phyloP scores from a whole-genome alignment of 2,329 filamentous ascomycete genomes.

The Trichoderma semiorbis region DNA sequence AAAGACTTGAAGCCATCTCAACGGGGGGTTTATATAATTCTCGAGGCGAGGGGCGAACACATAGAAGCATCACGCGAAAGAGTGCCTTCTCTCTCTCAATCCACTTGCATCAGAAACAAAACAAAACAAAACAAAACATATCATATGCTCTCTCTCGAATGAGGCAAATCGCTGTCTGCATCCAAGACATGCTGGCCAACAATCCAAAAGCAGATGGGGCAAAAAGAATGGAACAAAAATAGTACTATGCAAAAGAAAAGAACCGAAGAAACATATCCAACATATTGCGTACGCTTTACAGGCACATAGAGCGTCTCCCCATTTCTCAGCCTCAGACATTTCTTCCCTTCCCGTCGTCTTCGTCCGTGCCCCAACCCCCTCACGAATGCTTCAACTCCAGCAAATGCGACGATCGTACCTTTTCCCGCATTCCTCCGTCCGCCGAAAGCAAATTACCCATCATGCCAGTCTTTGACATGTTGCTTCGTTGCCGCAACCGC shows the following conservation, averaged over 20 bases:
- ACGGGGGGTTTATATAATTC: not conserved
- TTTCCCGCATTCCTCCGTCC: not conserved
- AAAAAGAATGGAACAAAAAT: not conserved
- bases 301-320: not conserved
- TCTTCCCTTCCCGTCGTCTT: not conserved
- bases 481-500: not conserved
- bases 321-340: not conserved
- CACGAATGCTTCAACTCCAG: not conserved
- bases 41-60: not conserved
- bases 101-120: not conserved
- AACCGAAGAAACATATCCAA: not conserved
- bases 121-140: not conserved
- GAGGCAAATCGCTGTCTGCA: not conserved
- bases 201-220: not conserved
- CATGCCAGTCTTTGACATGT: not conserved
- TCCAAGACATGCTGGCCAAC: not conserved
- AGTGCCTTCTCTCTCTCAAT: not conserved
- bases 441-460: conserved; percentile 9
- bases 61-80: not conserved
- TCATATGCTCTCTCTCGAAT: not conserved
- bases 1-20: not conserved
- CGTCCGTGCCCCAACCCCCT: not conserved
- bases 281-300: not conserved
- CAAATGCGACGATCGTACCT: not conserved
- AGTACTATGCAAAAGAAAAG: not conserved